These are phyloP conservation scores for Fallopia convolvulus DNA, from an alignment of 148 eudicot species.

Conservation along the genomic window DNA sequence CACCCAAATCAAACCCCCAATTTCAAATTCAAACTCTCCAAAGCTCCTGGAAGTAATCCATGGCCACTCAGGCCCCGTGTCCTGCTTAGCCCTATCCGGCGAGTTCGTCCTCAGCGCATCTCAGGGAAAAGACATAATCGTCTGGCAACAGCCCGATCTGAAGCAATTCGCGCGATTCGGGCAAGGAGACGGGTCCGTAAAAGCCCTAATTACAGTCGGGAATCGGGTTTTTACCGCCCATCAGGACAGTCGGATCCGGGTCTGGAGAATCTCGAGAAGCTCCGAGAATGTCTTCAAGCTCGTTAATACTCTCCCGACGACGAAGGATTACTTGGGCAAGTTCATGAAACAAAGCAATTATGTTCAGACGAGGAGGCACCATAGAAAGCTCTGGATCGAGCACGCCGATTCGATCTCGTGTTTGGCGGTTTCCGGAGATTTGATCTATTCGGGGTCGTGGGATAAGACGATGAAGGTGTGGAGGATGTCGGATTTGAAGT, in stretches of 20 bases:
- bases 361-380: constrained; percentile 69
- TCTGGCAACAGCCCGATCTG: constrained; percentile 84
- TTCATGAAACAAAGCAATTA: constrained; percentile 86
- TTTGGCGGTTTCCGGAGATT: constrained; percentile 44
- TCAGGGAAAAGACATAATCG: constrained; percentile 78
- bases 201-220: constrained; percentile 55
- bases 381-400: constrained; percentile 76
- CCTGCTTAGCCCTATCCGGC: constrained; percentile 66
- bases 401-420: constrained; percentile 84
- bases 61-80: constrained; percentile 64
- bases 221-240: constrained; percentile 80
- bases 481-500: constrained; percentile 60
- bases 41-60: constrained; percentile 47
- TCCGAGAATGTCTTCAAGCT: constrained; percentile 74
- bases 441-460: constrained; percentile 92
- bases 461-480: constrained; percentile 82
- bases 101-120: constrained; percentile 88
- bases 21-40: constrained; percentile 25
- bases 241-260: constrained; percentile 82
- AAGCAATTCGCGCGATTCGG: constrained; percentile 64
- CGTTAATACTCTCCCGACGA: constrained; percentile 63
- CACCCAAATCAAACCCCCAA: constrained; percentile 19
- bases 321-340: constrained; percentile 67
- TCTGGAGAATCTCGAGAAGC: constrained; percentile 69
- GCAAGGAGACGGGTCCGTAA: constrained; percentile 70